phyloP scores from a whole-genome alignment of 148 eudicot species.

The Chenopodium formosanum region DNA sequence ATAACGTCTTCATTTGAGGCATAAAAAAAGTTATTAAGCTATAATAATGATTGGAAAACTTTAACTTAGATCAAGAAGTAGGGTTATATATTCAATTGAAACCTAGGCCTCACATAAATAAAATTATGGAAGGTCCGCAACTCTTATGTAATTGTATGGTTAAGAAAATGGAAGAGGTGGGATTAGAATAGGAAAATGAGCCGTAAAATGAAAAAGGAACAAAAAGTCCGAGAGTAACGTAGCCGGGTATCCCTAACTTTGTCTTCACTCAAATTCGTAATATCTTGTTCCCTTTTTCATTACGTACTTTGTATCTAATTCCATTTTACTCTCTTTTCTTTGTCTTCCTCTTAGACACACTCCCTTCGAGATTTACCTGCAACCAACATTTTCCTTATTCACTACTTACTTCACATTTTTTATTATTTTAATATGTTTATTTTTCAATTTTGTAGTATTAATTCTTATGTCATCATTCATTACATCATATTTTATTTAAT shows the following conservation, averaged over 20 bases:
- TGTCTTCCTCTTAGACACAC: slow-evolving; percentile 1
- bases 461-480: too few relatives aligned
- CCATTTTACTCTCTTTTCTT: background rate
- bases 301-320: slow-evolving; percentile 23
- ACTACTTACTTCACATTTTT: background rate
- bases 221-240: slow-evolving; percentile 5
- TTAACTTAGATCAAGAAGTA: too few relatives aligned
- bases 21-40: too few relatives aligned
- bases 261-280: slow-evolving; percentile 16
- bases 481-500: too few relatives aligned
- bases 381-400: background rate
- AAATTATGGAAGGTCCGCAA: too few relatives aligned
- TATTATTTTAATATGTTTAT: too few relatives aligned
- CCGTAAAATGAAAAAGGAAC: background rate
- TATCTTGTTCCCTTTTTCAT: background rate
- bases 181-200: background rate
- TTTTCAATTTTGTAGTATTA: too few relatives aligned
- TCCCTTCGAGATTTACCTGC: slow-evolving; percentile 1
- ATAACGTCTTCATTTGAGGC: too few relatives aligned
- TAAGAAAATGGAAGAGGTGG: background rate
- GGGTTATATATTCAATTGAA: too few relatives aligned
- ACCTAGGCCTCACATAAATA: too few relatives aligned
- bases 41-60: too few relatives aligned
- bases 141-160: background rate
- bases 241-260: slow-evolving; percentile 26